phyloP scores from a whole-genome alignment of 208 protist genomes.

The Porcisia hertigi region DNA sequence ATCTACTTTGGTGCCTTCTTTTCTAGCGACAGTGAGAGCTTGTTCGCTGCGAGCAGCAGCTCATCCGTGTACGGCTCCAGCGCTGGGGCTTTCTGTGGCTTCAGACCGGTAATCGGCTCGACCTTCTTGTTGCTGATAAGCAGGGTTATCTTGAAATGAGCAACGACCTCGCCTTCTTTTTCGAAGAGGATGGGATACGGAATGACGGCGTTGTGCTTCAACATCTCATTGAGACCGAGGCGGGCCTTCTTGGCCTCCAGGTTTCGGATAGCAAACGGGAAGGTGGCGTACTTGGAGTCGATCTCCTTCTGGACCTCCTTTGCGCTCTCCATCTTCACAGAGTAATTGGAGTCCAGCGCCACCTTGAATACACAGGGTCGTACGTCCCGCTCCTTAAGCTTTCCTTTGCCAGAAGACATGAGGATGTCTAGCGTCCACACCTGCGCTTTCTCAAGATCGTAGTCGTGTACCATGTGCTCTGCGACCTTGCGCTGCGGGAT shows the following conservation, averaged over 20 bases:
- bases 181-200: conserved; percentile 97
- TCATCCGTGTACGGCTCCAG: conserved; percentile 86
- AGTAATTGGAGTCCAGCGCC: conserved; percentile 93
- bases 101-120: conserved; percentile 88
- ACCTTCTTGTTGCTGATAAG: conserved; percentile 91
- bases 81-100: conserved; percentile 79
- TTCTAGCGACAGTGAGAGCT: conserved; percentile 85
- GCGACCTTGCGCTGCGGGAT: conserved; percentile 90
- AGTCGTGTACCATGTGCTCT: conserved; percentile 95
- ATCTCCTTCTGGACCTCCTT: conserved; percentile 95
- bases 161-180: conserved; percentile 88
- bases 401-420: conserved; percentile 88
- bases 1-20: conserved; percentile 35
- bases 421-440: conserved; percentile 94
- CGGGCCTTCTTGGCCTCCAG: conserved; percentile 94
- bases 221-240: conserved; percentile 96
- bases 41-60: conserved; percentile 76
- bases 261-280: conserved; percentile 96
- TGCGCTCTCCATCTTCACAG: conserved; percentile 97
- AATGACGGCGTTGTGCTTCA: conserved; percentile 95
- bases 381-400: conserved; percentile 88
- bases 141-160: conserved; percentile 91
- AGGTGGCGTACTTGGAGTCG: conserved; percentile 92
- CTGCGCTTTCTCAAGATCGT: conserved; percentile 89
- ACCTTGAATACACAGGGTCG: conserved; percentile 96